These are phyloP conservation scores for Penicillium mononematosum DNA, from an alignment of 495 filamentous ascomycete genomes.

Conservation along the genomic window DNA sequence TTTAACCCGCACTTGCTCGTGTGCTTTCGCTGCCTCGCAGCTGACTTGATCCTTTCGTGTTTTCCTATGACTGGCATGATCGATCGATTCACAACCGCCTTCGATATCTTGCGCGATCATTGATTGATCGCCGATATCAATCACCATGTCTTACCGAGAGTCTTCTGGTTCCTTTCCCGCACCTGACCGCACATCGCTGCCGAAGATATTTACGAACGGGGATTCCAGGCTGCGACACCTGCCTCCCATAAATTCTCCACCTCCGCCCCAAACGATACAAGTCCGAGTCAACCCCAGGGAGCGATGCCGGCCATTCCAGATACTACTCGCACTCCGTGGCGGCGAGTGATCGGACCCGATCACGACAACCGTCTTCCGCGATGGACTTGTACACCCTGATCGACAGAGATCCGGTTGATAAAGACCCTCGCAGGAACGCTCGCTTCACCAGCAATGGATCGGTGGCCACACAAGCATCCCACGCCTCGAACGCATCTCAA, in stretches of 20 bases:
- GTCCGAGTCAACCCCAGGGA: slow-evolving; percentile 26
- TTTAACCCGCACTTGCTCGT: slow-evolving; percentile 10
- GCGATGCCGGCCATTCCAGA: slow-evolving; percentile 23
- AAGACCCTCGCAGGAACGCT: slow-evolving; percentile 21
- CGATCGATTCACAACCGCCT: slow-evolving; percentile 3
- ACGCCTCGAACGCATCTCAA: slow-evolving; percentile 23
- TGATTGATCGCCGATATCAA: slow-evolving; percentile 14
- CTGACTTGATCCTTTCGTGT: background rate
- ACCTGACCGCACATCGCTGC: slow-evolving; percentile 1
- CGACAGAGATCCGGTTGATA: slow-evolving; percentile 35
- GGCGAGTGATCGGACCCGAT: slow-evolving; percentile 31
- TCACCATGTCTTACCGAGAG: slow-evolving; percentile 5
- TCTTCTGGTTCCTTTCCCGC: background rate
- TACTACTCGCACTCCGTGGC: slow-evolving; percentile 34
- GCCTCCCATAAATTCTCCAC: slow-evolving; percentile 28
- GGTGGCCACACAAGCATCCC: slow-evolving; percentile 28
- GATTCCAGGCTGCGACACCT: slow-evolving; percentile 15
- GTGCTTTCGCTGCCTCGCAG: slow-evolving; percentile 6
- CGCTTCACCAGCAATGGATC: slow-evolving; percentile 38
- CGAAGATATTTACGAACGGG: slow-evolving; percentile 15
- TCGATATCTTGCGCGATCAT: slow-evolving; percentile 10
- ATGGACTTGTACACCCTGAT: slow-evolving; percentile 47
- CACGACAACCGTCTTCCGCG: slow-evolving; percentile 43
- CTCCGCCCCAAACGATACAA: slow-evolving; percentile 30
- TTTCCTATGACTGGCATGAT: slow-evolving; percentile 14